Evolutionary conservation across 2,329 filamentous ascomycete species (phyloP), one percentile per base, ranked within the genome.

Genomic region (Monilinia fructicola): DNA sequence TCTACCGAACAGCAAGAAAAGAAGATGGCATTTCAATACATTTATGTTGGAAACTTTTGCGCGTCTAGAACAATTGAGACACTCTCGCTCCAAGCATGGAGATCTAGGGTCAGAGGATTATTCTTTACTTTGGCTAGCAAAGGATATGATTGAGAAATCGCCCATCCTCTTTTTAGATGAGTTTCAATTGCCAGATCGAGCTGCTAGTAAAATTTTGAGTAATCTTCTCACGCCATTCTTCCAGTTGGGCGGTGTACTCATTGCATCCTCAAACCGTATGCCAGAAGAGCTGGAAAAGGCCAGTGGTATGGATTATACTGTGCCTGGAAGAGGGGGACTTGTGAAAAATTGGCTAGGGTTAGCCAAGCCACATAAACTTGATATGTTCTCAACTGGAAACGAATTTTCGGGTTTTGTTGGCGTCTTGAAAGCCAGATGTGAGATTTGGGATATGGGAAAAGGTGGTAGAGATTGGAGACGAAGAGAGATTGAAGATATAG

Each of bases 251-350:
- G 91, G 91, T 10, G 91, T 95, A 0, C 79, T 95, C 21, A 83
- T 95, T 48, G 91, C 90, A 0, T 93, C 90, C 0, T 92, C 89
- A 5, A 95, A 95, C 75, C 85, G 91, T 10, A 90, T 94, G 87
- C 91, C 91, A 0, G 91, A 94, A 73, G 91, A 93, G 74, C 77
- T 95, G 60, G 88, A 85, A 55, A 92, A 91, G 70, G 91, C 90
- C 0, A 86, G 87, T 1, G 91, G 91, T 0, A 83, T 89, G 31
- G 85, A 90, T 69, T 92, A 90, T 73, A 79, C 82, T 14, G 68
- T 67, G 7, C 83, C 85, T 0, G 81, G 86, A 4, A 79, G 81
- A 44, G 82, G 81, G 62, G 84, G 81, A 3, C 76, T 86, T 66
- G 77, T 85, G 65, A 79, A 78, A 42, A 85, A 78, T 72, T 79